phyloP scores from a whole-genome alignment of 2,329 filamentous ascomycete species.

The Leptographium flavum region DNA sequence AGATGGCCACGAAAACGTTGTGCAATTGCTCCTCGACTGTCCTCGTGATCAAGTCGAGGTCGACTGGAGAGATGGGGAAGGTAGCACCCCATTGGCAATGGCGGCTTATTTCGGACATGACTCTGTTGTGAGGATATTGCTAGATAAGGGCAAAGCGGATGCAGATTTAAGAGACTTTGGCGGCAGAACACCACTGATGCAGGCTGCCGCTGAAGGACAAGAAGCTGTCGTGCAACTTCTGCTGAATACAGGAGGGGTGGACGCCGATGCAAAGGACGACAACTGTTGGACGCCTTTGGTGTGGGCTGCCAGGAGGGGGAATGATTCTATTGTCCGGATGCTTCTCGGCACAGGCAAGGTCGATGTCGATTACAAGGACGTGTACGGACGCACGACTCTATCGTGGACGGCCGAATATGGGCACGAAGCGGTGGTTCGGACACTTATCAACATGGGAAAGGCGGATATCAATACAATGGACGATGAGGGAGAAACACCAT shows the following conservation, averaged over 20 bases:
- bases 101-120: not conserved
- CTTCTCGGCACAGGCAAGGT: not conserved
- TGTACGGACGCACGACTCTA: not conserved
- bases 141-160: too few species aligned
- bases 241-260: not conserved
- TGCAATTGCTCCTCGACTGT: too few species aligned
- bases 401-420: not conserved
- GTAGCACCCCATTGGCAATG: not conserved
- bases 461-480: not conserved
- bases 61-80: not conserved
- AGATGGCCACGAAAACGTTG: too few species aligned
- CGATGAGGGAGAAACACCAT: not conserved
- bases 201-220: not conserved
- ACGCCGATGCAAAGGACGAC: not conserved
- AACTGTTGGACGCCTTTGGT: not conserved
- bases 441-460: not conserved
- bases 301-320: not conserved
- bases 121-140: too few species aligned
- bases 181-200: not conserved
- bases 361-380: not conserved
- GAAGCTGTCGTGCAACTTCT: not conserved
- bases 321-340: not conserved
- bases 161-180: too few species aligned
- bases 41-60: not conserved
- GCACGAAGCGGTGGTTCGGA: not conserved